phyloP scores from a whole-genome alignment of 2,329 filamentous ascomycete genomes.

The Phialophora chinensis region DNA sequence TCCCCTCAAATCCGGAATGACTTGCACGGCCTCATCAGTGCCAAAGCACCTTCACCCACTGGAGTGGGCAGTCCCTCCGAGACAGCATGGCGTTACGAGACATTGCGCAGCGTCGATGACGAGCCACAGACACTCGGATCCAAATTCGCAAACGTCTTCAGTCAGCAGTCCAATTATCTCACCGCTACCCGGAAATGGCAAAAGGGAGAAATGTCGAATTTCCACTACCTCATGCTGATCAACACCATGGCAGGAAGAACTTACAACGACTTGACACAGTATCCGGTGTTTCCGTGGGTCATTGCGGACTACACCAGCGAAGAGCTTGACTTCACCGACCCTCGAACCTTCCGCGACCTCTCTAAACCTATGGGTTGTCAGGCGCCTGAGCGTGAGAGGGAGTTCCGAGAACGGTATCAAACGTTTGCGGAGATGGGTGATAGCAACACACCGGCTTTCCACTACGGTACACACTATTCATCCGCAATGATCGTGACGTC shows the following conservation, averaged over 20 bases:
- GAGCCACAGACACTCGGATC: slow-evolving; percentile 74
- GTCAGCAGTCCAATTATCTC: slow-evolving; percentile 77
- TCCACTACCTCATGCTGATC: slow-evolving; percentile 97
- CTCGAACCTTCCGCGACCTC: slow-evolving; percentile 84
- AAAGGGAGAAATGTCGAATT: slow-evolving; percentile 94
- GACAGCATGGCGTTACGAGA: slow-evolving; percentile 90
- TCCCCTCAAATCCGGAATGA: slow-evolving; percentile 77
- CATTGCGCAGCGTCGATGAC: slow-evolving; percentile 71
- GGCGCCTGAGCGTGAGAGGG: slow-evolving; percentile 72
- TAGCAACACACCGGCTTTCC: slow-evolving; percentile 75
- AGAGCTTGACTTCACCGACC: slow-evolving; percentile 84
- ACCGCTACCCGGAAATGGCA: slow-evolving; percentile 89
- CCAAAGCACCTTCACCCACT: slow-evolving; percentile 67
- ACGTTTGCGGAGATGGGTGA: slow-evolving; percentile 92
- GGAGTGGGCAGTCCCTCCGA: slow-evolving; percentile 76
- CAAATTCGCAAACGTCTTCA: slow-evolving; percentile 91
- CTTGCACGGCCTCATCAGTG: slow-evolving; percentile 75
- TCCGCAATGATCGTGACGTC: slow-evolving; percentile 99
- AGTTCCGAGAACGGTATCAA: slow-evolving; percentile 83
- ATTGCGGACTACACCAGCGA: slow-evolving; percentile 94
- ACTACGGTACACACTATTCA: slow-evolving; percentile 98
- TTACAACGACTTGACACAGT: slow-evolving; percentile 97
- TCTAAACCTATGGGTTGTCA: slow-evolving; percentile 98
- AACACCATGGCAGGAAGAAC: slow-evolving; percentile 97
- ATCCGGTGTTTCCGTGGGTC: slow-evolving; percentile 97